These are phyloP conservation scores for Melampsora medusae DNA, from an alignment of 1,284 basidiomycete genomes.

Conservation along the genomic window DNA sequence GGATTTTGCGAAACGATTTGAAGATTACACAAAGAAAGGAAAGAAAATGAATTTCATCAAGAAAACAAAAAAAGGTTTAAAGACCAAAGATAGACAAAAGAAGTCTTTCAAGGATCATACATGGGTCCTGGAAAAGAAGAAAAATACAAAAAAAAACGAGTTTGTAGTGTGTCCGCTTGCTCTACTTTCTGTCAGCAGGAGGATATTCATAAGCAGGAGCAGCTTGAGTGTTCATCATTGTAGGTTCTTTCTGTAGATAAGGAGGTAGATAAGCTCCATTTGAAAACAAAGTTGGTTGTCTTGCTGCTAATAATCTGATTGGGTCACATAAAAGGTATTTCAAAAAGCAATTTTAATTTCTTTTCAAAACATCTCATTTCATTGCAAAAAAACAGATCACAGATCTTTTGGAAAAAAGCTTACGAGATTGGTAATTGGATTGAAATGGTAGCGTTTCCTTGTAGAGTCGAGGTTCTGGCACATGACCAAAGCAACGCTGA, in stretches of 20 bases:
- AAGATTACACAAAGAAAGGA: too few relatives aligned
- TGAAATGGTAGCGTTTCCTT: constrained; percentile 13
- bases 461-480: constrained; percentile 29
- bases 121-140: too few relatives aligned
- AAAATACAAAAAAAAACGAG: too few relatives aligned
- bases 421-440: constrained; percentile 39
- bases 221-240: not conserved
- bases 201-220: constrained; percentile 9
- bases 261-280: constrained; percentile 32
- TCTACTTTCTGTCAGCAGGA: not conserved
- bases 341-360: not conserved
- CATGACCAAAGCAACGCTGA: constrained; percentile 29
- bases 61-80: too few relatives aligned
- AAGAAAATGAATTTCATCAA: too few relatives aligned
- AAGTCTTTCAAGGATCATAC: too few relatives aligned
- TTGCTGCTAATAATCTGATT: constrained; percentile 18
- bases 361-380: not conserved
- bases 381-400: not conserved
- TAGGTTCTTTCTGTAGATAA: constrained; percentile 32
- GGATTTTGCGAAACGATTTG: too few relatives aligned
- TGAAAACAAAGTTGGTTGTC: constrained; percentile 30
- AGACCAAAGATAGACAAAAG: too few relatives aligned
- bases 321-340: not conserved
- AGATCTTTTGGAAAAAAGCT: not conserved
- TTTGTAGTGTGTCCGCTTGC: too few relatives aligned